Evolutionary conservation across 345 rosid genomes (phyloP), one percentile per base, ranked within the genome.

Genomic region (Arabidopsis thaliana): DNA sequence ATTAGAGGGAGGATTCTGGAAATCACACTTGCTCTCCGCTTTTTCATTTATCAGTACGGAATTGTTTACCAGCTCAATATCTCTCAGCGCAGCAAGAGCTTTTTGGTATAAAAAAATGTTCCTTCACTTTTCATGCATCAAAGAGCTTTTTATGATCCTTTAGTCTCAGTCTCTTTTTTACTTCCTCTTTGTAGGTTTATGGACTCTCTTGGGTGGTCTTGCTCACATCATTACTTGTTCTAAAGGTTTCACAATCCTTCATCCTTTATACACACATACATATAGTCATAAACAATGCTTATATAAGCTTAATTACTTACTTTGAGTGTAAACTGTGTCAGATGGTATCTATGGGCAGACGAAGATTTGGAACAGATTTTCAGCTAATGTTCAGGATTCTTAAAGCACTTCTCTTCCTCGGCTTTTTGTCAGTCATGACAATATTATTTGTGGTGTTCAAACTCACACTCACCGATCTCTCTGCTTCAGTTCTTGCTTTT

Each of bases 1-100:
- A 74, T 79, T 1, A 78, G 93, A 78, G 99, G 97, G 65, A 78
- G 81, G 79, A 50, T 92, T 59, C 67, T 92, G 61, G 97, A 92
- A 78, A 85, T 95, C 66, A 78, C 86, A 56, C 93, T 95, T 28
- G 79, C 85, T 7, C 82, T 81, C 20, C 97, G 99, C 5, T 92
- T 92, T 82, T 92, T 95, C 60, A 77, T 95, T 56, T 92, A 82
- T 81, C 99, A 92, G 55, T 95, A 92, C 65, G 99, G 94, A 20
- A 95, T 95, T 55, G 97, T 95, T 69, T 92, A 95, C 86, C 99
- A 92, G 82, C 99, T 95, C 68, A 84, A 88, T 40, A 90, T 95
- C 74, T 81, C 93, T 74, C 96, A 77, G 62, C 86, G 59, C 70
- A 84, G 79, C 90, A 89, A 83, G 81, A 86, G 67, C 62, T 36